A percentile compares a stretch with the other conserved stretches of the same genome.
Evolutionary conservation across 2,329 filamentous ascomycete species (phyloP).

Genomic region (Aspergillus carbonarius): DNA sequence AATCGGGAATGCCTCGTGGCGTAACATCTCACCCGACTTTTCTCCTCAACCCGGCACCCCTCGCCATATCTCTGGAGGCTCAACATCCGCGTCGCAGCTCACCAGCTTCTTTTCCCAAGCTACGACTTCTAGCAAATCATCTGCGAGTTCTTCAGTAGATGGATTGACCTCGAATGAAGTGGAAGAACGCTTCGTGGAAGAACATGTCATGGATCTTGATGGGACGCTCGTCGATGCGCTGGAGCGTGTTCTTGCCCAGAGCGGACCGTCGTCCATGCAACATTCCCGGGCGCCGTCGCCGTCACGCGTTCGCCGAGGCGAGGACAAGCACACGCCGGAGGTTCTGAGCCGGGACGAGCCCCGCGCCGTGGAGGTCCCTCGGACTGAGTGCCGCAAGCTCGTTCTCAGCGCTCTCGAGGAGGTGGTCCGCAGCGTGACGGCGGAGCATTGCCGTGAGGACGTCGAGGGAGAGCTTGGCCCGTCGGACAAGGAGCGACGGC

Average conservation of each 20-base stretch:
- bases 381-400: slow-evolving; percentile 54
- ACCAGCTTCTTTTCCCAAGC: slow-evolving; percentile 26
- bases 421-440: slow-evolving; percentile 56
- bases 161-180: slow-evolving; percentile 32
- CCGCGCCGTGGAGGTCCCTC: slow-evolving; percentile 46
- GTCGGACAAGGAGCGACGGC: slow-evolving; percentile 35
- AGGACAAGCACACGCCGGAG: slow-evolving; percentile 26
- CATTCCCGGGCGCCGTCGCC: slow-evolving; percentile 45
- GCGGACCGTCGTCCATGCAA: slow-evolving; percentile 41
- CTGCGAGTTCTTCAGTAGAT: slow-evolving; percentile 16
- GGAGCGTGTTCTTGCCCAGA: slow-evolving; percentile 53
- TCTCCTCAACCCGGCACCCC: slow-evolving; percentile 25
- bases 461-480: slow-evolving; percentile 31
- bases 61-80: slow-evolving; percentile 25
- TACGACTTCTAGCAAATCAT: slow-evolving; percentile 26
- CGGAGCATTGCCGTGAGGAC: slow-evolving; percentile 46
- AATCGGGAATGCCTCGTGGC: slow-evolving; percentile 26
- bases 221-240: slow-evolving; percentile 58
- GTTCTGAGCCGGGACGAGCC: slow-evolving; percentile 27
- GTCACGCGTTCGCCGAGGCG: slow-evolving; percentile 35
- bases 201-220: slow-evolving; percentile 58
- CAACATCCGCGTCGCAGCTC: slow-evolving; percentile 27
- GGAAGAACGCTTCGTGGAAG: slow-evolving; percentile 54
- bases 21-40: slow-evolving; percentile 21
- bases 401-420: slow-evolving; percentile 58